Evolutionary conservation across 2,329 filamentous ascomycete genomes (phyloP).

Genomic region (Chaetomiaceae sp.): DNA sequence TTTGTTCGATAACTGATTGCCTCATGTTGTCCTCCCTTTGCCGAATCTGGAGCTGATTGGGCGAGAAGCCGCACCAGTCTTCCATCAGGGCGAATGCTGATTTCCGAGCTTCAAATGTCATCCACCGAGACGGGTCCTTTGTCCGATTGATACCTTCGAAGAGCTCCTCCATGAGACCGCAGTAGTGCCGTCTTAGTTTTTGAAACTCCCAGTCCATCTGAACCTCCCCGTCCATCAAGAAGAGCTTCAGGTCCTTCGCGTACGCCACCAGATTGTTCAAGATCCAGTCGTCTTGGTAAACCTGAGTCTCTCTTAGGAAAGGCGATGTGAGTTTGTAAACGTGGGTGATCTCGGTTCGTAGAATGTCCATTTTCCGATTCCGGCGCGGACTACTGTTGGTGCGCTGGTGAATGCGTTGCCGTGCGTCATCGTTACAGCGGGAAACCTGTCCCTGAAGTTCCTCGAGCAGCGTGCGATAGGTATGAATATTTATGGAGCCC

Average conservation of each 20-base stretch:
- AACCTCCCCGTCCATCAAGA: constrained; percentile 90
- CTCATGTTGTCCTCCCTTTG: constrained; percentile 83
- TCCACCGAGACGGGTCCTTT: constrained; percentile 83
- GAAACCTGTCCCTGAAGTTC: constrained; percentile 82
- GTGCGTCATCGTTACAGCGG: constrained; percentile 83
- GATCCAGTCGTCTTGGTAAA: constrained; percentile 86
- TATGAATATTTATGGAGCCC: constrained; percentile 90
- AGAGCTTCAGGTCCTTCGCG: constrained; percentile 86
- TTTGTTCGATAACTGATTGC: constrained; percentile 76
- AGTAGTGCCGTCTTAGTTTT: constrained; percentile 86
- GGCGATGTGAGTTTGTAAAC: constrained; percentile 92
- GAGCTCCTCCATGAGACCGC: constrained; percentile 85
- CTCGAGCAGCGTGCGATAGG: constrained; percentile 86
- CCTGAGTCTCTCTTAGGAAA: constrained; percentile 72
- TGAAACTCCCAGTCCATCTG: constrained; percentile 95
- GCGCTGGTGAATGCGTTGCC: constrained; percentile 79
- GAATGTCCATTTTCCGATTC: constrained; percentile 76
- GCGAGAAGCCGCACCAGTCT: constrained; percentile 97
- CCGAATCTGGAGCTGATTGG: constrained; percentile 78
- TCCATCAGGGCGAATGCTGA: constrained; percentile 97
- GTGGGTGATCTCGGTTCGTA: constrained; percentile 92
- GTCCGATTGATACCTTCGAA: constrained; percentile 88
- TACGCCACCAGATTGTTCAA: constrained; percentile 84
- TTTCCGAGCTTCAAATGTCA: constrained; percentile 94
- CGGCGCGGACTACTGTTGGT: constrained; percentile 76